phyloP scores from a whole-genome alignment of 148 eudicot genomes.

The Rhododendron kiyosumense region DNA sequence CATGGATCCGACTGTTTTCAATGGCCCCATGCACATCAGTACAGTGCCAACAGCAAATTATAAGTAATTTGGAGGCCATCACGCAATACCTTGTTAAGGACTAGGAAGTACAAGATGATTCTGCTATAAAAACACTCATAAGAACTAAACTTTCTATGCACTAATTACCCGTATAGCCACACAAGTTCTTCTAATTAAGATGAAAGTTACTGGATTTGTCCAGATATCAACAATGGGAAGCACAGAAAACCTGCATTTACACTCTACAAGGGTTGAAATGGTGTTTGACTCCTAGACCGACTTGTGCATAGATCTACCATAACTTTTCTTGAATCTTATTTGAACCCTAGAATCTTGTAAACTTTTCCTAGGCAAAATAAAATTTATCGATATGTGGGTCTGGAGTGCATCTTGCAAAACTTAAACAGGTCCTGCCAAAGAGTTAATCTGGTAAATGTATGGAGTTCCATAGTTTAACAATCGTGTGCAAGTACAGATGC shows the following conservation, averaged over 20 bases:
- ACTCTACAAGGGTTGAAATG: background rate
- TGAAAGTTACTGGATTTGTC: background rate
- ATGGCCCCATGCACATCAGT: background rate
- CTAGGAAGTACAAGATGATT: slow-evolving; percentile 4
- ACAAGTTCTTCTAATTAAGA: background rate
- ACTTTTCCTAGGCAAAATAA: background rate
- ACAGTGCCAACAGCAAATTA: background rate
- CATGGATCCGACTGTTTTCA: background rate
- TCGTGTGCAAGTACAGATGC: background rate
- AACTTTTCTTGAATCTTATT: background rate
- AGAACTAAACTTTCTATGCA: background rate
- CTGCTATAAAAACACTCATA: background rate
- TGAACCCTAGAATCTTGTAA: background rate
- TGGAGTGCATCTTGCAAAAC: background rate
- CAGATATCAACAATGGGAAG: background rate
- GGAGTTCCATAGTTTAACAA: background rate
- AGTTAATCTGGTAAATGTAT: background rate
- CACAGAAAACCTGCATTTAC: background rate
- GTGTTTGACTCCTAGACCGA: background rate
- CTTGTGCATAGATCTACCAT: background rate
- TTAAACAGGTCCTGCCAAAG: background rate
- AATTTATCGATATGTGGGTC: background rate
- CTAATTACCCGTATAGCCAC: background rate
- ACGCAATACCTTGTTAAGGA: background rate
- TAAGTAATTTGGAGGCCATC: background rate